Evolutionary conservation across 2,329 filamentous ascomycete genomes (phyloP), one percentile per base, ranked within the genome.

Genomic region (Exophiala viscosa): DNA sequence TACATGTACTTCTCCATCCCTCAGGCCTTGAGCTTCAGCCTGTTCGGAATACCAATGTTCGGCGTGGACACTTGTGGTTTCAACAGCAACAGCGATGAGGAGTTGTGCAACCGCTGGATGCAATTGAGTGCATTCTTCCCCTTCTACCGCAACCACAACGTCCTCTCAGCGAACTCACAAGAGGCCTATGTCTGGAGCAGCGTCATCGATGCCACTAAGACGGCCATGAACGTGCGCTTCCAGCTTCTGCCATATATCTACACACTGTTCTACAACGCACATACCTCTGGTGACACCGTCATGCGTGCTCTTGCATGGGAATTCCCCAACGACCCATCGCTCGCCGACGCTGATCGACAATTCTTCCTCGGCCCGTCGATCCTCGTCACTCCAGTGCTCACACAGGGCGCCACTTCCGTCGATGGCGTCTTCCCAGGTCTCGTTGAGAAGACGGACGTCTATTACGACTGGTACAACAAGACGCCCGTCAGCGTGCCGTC

Each of bases 401-500:
- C 65, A 1, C 82, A 83, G 57, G 83, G 80, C 6, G 79, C 80
- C 14, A 79, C 71, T 0, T 78, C 75, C 1, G 85, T 88, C 6
- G 71, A 80, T 20, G 86, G 83, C 23, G 79, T 88, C 3, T 90
- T 90, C 67, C 87, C 87, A 0, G 86, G 86, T 5, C 67, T 83
- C 1, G 75, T 76, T 2, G 55, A 62, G 36, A 60, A 74, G 18
- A 61, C 50, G 1, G 79, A 81, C 36, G 67, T 82, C 2, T 91
- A 86, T 84, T 91, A 90, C 62, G 87, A 91, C 66, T 91, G 86
- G 86, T 90, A 90, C 67, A 86, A 79, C n/a, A 80, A 83, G 45
- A 76, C 75, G 0, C 74, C 74, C 0, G 73, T 88, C 2, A 78
- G 74, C 0, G 55, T 71, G 20, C 78, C 79, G 8, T 72, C 76